phyloP scores from a whole-genome alignment of 1,284 basidiomycete species.

The Athelia psychrophila region DNA sequence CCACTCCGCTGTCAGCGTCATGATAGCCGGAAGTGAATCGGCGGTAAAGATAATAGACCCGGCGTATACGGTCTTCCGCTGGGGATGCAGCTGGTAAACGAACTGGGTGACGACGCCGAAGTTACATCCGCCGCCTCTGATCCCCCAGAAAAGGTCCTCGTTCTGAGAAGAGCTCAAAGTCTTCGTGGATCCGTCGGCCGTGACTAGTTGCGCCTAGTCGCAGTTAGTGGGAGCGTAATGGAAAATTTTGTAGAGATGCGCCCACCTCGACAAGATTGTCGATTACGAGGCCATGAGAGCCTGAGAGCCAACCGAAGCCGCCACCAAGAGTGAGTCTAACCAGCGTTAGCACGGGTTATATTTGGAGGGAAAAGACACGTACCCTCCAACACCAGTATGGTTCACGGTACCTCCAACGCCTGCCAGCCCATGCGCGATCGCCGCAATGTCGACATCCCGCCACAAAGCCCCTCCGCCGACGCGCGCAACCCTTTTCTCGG shows the following conservation, averaged over 20 bases:
- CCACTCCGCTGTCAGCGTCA: constrained; percentile 33
- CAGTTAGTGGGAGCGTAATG: constrained; percentile 16
- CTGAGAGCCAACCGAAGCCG: constrained; percentile 37
- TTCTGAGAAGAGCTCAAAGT: constrained; percentile 21
- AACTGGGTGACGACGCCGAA: constrained; percentile 45
- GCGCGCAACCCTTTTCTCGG: constrained; percentile 21
- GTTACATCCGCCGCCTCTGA: constrained; percentile 41
- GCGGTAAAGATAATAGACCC: constrained; percentile 17
- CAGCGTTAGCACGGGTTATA: background rate
- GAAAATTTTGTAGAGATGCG: constrained; percentile 10
- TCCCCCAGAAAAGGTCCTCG: constrained; percentile 40
- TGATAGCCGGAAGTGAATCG: constrained; percentile 28
- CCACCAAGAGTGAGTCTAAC: constrained; percentile 37
- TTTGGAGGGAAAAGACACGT: constrained; percentile 1
- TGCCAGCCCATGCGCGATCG: constrained; percentile 28
- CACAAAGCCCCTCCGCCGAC: constrained; percentile 39
- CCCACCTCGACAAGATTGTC: constrained; percentile 34
- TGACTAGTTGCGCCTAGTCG: constrained; percentile 32
- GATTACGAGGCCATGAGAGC: constrained; percentile 34
- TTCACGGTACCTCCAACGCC: constrained; percentile 35
- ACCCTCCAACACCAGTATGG: constrained; percentile 35
- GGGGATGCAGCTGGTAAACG: constrained; percentile 30
- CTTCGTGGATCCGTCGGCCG: constrained; percentile 29
- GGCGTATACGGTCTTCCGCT: constrained; percentile 28
- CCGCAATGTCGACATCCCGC: constrained; percentile 31